Evolutionary conservation across 768 basidiomycete genomes (phyloP), one percentile per base, ranked within the genome.

Genomic region (Calvatia gigantea): DNA sequence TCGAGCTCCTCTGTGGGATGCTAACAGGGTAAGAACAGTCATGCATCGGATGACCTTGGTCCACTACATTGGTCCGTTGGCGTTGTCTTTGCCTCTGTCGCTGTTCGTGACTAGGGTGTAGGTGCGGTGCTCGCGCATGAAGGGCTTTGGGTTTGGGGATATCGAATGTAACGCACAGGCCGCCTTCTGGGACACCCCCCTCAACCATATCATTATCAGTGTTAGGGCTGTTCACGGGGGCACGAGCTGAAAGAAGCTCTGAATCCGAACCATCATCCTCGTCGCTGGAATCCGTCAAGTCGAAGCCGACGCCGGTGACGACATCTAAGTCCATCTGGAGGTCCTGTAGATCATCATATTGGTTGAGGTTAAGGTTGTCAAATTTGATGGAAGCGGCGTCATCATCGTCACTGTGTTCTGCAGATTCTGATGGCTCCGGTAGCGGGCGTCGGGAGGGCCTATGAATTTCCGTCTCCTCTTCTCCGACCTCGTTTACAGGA

Each of bases 401-500:
- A 2, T 51, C 51, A 21, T 65, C 65, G 35, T 67, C 64, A n/a
- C 58, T 58, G 31, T 61, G 61, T 32, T 63, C 64, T 2, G 29
- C 17, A 7, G 31, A 33, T n/a, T 42, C 32, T 15, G 31, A 29
- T 17, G 29, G 19, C 19, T 29, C 28, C 12, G 43, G 39, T 37
- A 31, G 32, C 7, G 41, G 11, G 39, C 9, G 25, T 6, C 27
- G 17, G 6, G 41, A 17, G 31, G 33, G 28, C 8, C 14, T 17
- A 17, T 21, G 31, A 12, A 33, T 14, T 12, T 25, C 39, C 12
- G 57, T 57, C 39, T 65, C 64, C 4, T 66, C 69, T 35, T 70
- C 72, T 14, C 64, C 66, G 52, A 71, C 71, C 52, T 77, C 77
- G 45, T 65, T 72, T 19, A 78, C 76, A 9, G 76, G 73, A 63